Evolutionary conservation across 768 basidiomycete species (phyloP).

Genomic region (Rhodotorula sphaerocarpa): DNA sequence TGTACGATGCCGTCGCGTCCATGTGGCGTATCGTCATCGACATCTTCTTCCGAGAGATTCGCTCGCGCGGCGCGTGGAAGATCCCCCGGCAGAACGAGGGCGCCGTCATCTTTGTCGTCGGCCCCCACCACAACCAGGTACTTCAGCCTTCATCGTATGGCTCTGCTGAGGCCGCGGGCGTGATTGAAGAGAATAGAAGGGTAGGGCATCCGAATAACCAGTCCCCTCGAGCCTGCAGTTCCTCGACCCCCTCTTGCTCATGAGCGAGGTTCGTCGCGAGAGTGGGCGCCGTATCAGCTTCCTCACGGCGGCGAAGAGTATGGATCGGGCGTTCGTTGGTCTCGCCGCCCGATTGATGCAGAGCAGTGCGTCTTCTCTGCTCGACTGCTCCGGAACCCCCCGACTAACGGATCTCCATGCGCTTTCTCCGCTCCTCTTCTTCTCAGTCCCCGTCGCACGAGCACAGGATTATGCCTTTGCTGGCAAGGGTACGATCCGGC

Average conservation of each 20-base stretch:
- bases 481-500: conserved; percentile 56
- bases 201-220: neutral
- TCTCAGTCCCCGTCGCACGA: conserved; percentile 78
- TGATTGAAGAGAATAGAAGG: too few relatives aligned
- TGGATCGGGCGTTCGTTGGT: conserved; percentile 70
- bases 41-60: conserved; percentile 92
- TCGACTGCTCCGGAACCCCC: too few relatives aligned
- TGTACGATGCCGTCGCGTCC: conserved; percentile 67
- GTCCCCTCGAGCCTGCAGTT: conserved; percentile 52
- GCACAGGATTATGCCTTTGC: conserved; percentile 75
- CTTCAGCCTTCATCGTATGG: conserved; percentile 21
- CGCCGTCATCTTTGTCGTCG: conserved; percentile 84
- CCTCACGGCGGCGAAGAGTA: conserved; percentile 78
- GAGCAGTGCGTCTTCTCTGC: conserved; percentile 58
- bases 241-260: conserved; percentile 77
- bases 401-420: neutral
- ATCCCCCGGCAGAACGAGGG: conserved; percentile 66
- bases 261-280: conserved; percentile 76
- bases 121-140: conserved; percentile 87
- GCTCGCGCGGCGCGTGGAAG: conserved; percentile 88
- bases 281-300: conserved; percentile 72
- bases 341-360: conserved; percentile 74
- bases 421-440: neutral
- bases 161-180: too few relatives aligned
- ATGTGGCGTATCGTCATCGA: conserved; percentile 81